Evolutionary conservation across 108 stramenopile genomes (phyloP).

Genomic region (Nitzschia palea): DNA sequence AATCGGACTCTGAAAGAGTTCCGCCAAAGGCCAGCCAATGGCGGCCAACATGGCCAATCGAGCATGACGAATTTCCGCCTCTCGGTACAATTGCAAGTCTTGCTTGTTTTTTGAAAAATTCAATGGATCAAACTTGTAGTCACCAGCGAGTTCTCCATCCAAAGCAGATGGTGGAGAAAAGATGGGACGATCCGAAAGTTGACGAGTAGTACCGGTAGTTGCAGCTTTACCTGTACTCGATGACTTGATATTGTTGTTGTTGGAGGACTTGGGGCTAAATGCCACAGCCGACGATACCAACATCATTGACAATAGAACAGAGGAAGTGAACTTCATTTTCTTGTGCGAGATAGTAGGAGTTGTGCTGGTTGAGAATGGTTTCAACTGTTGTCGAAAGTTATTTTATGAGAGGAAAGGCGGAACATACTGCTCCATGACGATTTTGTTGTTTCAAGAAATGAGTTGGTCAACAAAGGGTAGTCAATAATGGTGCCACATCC

Average conservation of each 20-base stretch:
- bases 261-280: neutral
- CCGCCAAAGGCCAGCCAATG: conserved; percentile 65
- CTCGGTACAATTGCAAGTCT: conserved; percentile 45
- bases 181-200: neutral
- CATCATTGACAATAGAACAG: neutral
- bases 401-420: too few species aligned
- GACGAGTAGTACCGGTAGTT: neutral
- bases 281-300: neutral
- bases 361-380: neutral
- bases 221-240: neutral
- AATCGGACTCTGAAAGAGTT: conserved; percentile 50
- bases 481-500: too few species aligned
- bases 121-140: conserved; percentile 73
- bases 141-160: conserved; percentile 56
- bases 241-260: too few species aligned
- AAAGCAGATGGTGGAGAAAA: conserved; percentile 20
- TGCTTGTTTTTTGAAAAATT: conserved; percentile 46
- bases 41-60: conserved; percentile 61
- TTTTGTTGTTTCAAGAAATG: too few species aligned
- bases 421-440: too few species aligned
- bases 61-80: conserved; percentile 68
- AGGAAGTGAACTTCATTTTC: neutral
- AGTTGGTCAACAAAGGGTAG: too few species aligned
- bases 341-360: neutral
- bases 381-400: too few species aligned